phyloP scores from a whole-genome alignment of 805 yeast genomes.

The Lipomyces japonicus region DNA sequence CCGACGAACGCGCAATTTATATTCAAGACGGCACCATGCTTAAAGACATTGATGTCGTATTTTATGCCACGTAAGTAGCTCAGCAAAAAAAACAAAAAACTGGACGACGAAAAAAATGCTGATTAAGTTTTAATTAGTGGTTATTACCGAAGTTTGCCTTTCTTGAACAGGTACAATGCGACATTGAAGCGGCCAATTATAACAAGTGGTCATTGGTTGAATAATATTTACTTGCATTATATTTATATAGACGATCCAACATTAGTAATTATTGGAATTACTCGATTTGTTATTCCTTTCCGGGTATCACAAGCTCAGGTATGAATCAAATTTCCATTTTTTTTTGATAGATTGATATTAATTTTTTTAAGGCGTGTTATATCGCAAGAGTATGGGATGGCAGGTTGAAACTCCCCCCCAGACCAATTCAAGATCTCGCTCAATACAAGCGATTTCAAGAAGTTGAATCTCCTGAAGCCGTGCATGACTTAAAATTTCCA shows the following conservation, averaged over 20 bases:
- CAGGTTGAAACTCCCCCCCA: slow-evolving; percentile 49
- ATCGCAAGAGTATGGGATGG: slow-evolving; percentile 61
- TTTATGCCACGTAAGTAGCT: slow-evolving; percentile 54
- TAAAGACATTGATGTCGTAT: slow-evolving; percentile 50
- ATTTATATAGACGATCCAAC: slow-evolving; percentile 59
- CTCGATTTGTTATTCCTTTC: slow-evolving; percentile 60
- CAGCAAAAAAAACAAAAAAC: background rate
- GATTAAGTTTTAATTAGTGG: slow-evolving; percentile 43
- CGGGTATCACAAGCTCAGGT: slow-evolving; percentile 46
- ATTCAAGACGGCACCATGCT: slow-evolving; percentile 50
- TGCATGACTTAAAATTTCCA: slow-evolving; percentile 55
- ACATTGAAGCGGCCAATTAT: slow-evolving; percentile 32
- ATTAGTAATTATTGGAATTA: slow-evolving; percentile 58
- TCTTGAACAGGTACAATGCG: slow-evolving; percentile 36
- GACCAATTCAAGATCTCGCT: slow-evolving; percentile 46
- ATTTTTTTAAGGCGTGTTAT: slow-evolving; percentile 61
- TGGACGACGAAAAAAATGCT: background rate
- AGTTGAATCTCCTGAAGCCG: slow-evolving; percentile 48
- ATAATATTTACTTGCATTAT: slow-evolving; percentile 57
- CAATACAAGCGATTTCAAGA: slow-evolving; percentile 40
- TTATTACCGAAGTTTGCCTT: slow-evolving; percentile 63
- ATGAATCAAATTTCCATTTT: too few relatives aligned
- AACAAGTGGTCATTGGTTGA: slow-evolving; percentile 48
- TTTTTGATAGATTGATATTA: too few relatives aligned
- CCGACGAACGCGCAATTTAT: slow-evolving; percentile 41